Conservation (phyloP, 371 early-diverging fungal species). For the Capniomyces stellatus region DNA sequence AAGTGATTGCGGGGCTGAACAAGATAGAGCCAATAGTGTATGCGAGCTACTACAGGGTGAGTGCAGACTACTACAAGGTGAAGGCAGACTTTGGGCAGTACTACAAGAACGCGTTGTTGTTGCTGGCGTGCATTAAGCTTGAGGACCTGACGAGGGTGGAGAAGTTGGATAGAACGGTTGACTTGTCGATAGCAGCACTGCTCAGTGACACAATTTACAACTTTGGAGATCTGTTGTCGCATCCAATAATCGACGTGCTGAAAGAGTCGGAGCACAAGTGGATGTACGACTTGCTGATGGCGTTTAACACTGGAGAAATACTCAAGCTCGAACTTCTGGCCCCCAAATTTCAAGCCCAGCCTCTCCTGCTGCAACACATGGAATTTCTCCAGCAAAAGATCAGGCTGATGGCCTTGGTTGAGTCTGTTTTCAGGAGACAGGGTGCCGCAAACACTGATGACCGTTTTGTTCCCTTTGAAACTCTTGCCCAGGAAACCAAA, state of each 20-base stretch:
- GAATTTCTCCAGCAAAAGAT: conserved; percentile 79
- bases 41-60: conserved; percentile 83
- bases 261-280: conserved; percentile 65
- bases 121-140: conserved; percentile 72
- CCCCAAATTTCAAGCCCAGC: conserved; percentile 35
- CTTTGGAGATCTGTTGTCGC: conserved; percentile 96
- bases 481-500: conserved; percentile 73
- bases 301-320: conserved; percentile 90
- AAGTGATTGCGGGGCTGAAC: conserved; percentile 58
- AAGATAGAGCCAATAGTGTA: conserved; percentile 76
- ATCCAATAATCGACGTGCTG: conserved; percentile 75
- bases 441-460: conserved; percentile 34
- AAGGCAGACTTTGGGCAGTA: conserved; percentile 81
- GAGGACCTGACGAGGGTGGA: conserved; percentile 57
- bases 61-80: conserved; percentile 89
- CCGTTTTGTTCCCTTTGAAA: conserved; percentile 61
- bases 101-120: conserved; percentile 86
- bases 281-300: conserved; percentile 65
- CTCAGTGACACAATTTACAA: conserved; percentile 92
- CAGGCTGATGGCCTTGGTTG: conserved; percentile 89
- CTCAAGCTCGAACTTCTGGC: conserved; percentile 70
- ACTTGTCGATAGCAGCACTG: conserved; percentile 77
- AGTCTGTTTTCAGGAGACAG: conserved; percentile 72
- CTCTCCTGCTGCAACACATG: conserved; percentile 51
- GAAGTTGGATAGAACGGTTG: conserved; percentile 70